Evolutionary conservation across 345 rosid genomes (phyloP).

Genomic region (Erodium maritimum): DNA sequence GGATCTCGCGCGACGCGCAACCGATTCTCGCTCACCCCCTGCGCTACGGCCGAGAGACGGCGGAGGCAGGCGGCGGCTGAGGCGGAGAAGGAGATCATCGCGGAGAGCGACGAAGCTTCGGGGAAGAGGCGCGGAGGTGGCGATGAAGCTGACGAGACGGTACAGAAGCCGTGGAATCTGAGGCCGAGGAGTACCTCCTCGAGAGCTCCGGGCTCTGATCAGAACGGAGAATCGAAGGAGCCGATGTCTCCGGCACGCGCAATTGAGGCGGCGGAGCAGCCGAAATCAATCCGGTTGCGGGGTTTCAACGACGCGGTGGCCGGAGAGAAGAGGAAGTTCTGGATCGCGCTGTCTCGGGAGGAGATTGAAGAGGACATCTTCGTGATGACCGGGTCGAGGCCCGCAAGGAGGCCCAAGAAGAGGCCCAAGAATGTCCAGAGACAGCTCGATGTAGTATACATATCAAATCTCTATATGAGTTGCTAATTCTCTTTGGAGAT

Average conservation of each 20-base stretch:
- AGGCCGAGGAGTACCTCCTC: slow-evolving; percentile 40
- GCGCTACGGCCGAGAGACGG: slow-evolving; percentile 7
- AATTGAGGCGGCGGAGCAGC: slow-evolving; percentile 21
- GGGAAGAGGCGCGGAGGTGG: slow-evolving; percentile 20
- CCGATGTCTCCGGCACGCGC: slow-evolving; percentile 8
- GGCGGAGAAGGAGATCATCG: slow-evolving; percentile 6
- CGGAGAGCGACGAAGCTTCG: slow-evolving; percentile 13
- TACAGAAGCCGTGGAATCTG: slow-evolving; percentile 63
- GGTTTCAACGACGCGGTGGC: slow-evolving; percentile 37
- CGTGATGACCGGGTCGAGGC: slow-evolving; percentile 72
- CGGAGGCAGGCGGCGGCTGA: slow-evolving; percentile 8
- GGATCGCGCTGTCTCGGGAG: slow-evolving; percentile 66
- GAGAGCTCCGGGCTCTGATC: not conserved
- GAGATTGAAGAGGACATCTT: slow-evolving; percentile 93
- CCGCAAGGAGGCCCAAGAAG: slow-evolving; percentile 66
- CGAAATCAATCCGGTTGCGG: slow-evolving; percentile 57
- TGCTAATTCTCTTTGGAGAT: not conserved
- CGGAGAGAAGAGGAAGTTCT: slow-evolving; percentile 39
- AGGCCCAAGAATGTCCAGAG: slow-evolving; percentile 69
- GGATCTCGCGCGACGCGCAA: slow-evolving; percentile 60
- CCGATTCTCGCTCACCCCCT: slow-evolving; percentile 28
- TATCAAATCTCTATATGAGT: not conserved
- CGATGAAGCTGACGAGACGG: slow-evolving; percentile 29
- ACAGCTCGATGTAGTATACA: slow-evolving; percentile 52
- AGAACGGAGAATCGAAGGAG: slow-evolving; percentile 9